Percentiles rank a stretch among this genome's conserved stretches.
These are phyloP conservation scores for Pichia sp. DNA, from an alignment of 1,139 yeast genomes.

Conservation along the genomic window DNA sequence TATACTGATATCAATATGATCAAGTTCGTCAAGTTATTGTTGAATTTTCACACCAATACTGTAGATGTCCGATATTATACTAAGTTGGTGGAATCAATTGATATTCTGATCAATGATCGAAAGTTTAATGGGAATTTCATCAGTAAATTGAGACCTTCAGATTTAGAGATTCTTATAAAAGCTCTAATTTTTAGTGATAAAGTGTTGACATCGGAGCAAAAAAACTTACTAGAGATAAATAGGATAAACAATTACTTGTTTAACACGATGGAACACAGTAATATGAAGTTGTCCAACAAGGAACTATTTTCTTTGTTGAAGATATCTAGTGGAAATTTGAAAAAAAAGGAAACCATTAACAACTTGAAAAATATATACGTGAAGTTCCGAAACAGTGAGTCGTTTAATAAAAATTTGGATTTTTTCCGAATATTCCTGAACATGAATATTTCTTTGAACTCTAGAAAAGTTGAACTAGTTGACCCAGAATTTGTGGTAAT, in stretches of 20 bases:
- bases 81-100: too few species aligned
- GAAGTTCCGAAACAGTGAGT: conserved; percentile 4
- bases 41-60: background rate
- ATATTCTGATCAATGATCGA: too few species aligned
- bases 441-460: conserved; percentile 2
- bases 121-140: conserved; percentile 1
- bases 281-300: conserved; percentile 7
- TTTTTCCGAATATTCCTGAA: conserved; percentile 6
- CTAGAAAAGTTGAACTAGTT: background rate
- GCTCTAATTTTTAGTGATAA: conserved; percentile 4
- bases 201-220: background rate
- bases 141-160: conserved; percentile 7
- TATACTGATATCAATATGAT: conserved; percentile 4
- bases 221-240: conserved; percentile 1
- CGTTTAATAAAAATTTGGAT: conserved; percentile 5
- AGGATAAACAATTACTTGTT: conserved; percentile 1
- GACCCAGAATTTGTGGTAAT: background rate
- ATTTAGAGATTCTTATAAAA: conserved; percentile 8
- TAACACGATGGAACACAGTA: conserved; percentile 2
- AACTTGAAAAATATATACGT: conserved; percentile 2
- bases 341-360: background rate
- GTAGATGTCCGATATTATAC: too few species aligned
- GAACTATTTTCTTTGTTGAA: conserved; percentile 9
- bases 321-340: conserved; percentile 1
- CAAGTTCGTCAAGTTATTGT: conserved; percentile 5